Base-by-base conservation (phyloP, 768 basidiomycete species). In the Psilocybe subaeruginosa region DNA sequence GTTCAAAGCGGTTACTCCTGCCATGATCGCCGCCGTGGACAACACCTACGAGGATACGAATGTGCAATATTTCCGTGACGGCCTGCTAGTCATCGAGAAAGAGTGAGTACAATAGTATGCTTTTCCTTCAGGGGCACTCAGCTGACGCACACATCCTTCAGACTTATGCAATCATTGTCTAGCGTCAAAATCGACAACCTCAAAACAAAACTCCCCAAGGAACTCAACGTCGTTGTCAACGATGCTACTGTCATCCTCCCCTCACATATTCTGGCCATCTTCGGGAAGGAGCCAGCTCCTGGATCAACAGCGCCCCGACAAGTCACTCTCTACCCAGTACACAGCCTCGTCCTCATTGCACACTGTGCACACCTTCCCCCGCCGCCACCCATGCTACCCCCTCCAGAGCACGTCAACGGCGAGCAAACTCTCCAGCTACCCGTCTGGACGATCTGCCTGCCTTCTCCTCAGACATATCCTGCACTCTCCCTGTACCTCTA, bases 311-410 rank as follows among this genome's bases (percentile, higher is more conserved):
- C 35, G 6, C 65, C 66, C 19, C 65, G 62, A 30, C 76, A 76
- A 62, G 71, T 81, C 29, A 75, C 80, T 8, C 78, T 93, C 55
- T 87, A 83, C 64, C 87, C 92, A 4, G 81, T 85, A 9, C 92
- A 94, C 73, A 84, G 85, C 35, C 73, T 91, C 54, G 79, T 93
- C 46, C 80, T 93, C 56, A 88, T 88, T 6, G 78, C 87, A 0
- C 80, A 90, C 68, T 93, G 90, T 70, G 76, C 90, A 16, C 78
- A 82, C 46, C 79, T 93, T 5, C 86, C 89, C 1, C 73, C 79
- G 23, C 78, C 90, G 29, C 83, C 86, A 0, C 65, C 77, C 8
- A 66, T 76, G 3, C 58, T 68, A 39, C 68, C 73, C 8, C 59
- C 72, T 3, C 73, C 33, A 12, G 27, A 8, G 73, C 12, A 58